phyloP scores from a whole-genome alignment of 2,329 filamentous ascomycete species.

The Neurospora sp. region DNA sequence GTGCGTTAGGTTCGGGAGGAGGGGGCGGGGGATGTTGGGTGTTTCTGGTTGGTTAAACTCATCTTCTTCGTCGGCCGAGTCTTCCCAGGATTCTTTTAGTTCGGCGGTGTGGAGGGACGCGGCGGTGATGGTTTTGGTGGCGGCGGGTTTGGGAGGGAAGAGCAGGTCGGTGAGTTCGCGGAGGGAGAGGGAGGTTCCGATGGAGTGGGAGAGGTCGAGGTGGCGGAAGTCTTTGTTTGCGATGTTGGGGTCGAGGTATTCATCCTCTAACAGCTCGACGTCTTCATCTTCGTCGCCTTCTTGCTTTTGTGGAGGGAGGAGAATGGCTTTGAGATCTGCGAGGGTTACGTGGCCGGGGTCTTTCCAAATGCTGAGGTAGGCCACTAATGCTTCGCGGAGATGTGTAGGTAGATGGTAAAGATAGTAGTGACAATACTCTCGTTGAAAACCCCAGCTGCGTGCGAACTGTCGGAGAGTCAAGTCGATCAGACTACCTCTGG shows the following conservation, averaged over 20 bases:
- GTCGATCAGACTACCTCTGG: conserved; percentile 39
- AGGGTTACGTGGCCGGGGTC: conserved; percentile 35
- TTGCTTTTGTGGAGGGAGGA: conserved; percentile 26
- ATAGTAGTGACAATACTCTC: conserved; percentile 45
- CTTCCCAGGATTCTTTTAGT: conserved; percentile 45
- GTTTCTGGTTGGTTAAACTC: conserved; percentile 15
- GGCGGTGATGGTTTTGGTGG: not conserved
- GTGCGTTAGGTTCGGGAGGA: conserved; percentile 50
- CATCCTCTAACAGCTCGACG: conserved; percentile 2
- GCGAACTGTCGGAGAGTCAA: conserved; percentile 40
- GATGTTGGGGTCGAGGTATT: conserved; percentile 12
- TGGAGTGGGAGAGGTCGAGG: conserved; percentile 43
- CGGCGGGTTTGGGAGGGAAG: conserved; percentile 25
- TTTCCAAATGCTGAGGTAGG: conserved; percentile 35
- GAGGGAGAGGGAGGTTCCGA: conserved; percentile 40
- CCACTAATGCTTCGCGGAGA: conserved; percentile 41
- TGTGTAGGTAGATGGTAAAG: conserved; percentile 44
- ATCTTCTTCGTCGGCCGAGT: conserved; percentile 16
- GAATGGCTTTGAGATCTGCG: conserved; percentile 38
- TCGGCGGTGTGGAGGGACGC: conserved; percentile 8
- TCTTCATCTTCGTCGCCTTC: conserved; percentile 14
- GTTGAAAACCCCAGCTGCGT: conserved; percentile 44
- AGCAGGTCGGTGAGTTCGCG: conserved; percentile 43
- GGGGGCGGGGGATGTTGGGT: conserved; percentile 24
- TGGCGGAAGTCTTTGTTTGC: conserved; percentile 38